These are phyloP conservation scores for Przewalskia tangutica DNA, from an alignment of 257 asterid species.

Conservation along the genomic window DNA sequence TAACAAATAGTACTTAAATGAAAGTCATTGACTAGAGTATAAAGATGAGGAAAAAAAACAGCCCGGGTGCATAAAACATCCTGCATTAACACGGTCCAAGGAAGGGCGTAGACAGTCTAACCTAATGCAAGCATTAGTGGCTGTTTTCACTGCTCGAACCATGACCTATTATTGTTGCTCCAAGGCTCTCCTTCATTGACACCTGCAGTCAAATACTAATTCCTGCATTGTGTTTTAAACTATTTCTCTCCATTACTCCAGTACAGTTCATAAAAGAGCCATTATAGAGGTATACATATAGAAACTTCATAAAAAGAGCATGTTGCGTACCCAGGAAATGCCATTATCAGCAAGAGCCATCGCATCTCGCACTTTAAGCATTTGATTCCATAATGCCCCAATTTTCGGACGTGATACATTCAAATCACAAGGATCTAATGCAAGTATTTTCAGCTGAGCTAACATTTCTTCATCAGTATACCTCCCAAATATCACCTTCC, in stretches of 20 bases:
- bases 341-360: constrained; percentile 39
- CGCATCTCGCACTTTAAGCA: constrained; percentile 38
- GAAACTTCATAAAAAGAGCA: neutral
- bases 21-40: neutral
- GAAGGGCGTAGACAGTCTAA: too few species aligned
- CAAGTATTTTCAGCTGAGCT: constrained; percentile 42
- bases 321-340: constrained; percentile 45
- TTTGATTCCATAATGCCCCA: constrained; percentile 44
- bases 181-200: neutral
- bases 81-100: too few species aligned
- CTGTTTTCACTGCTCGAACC: too few species aligned
- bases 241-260: neutral
- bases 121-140: too few species aligned
- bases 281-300: neutral
- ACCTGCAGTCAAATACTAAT: neutral
- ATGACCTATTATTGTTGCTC: too few species aligned
- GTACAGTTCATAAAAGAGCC: neutral
- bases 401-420: constrained; percentile 22
- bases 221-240: neutral
- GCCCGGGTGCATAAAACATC: too few species aligned
- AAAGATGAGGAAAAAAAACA: too few species aligned
- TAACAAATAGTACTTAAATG: neutral
- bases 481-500: constrained; percentile 42
- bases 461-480: constrained; percentile 47
- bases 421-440: constrained; percentile 48